These are phyloP conservation scores for Suillus paluster DNA, from an alignment of 768 basidiomycete genomes.

Conservation along the genomic window DNA sequence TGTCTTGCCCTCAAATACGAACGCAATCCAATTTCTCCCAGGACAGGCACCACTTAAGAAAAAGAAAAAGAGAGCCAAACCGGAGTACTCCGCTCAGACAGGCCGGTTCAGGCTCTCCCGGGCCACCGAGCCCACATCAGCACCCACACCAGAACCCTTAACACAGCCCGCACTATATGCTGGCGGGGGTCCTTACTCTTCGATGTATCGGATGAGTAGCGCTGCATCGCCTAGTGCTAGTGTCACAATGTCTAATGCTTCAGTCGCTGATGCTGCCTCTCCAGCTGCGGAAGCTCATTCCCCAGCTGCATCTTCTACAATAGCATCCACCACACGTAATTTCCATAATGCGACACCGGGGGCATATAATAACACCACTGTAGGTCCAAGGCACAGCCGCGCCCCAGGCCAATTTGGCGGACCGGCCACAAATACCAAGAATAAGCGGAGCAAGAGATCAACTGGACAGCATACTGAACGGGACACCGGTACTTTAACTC, in stretches of 20 bases:
- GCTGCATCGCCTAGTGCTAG: slow-evolving; percentile 9
- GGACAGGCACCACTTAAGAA: slow-evolving; percentile 46
- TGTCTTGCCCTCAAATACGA: slow-evolving; percentile 23
- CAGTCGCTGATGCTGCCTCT: slow-evolving; percentile 4
- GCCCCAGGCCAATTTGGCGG: background rate
- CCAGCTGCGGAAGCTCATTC: slow-evolving; percentile 4
- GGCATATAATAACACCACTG: slow-evolving; percentile 9
- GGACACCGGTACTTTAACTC: slow-evolving; percentile 3
- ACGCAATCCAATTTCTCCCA: slow-evolving; percentile 50
- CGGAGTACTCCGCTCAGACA: slow-evolving; percentile 51
- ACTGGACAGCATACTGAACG: slow-evolving; percentile 11
- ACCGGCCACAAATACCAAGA: background rate
- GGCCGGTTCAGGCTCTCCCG: slow-evolving; percentile 49
- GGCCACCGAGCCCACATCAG: slow-evolving; percentile 13
- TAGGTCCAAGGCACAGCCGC: slow-evolving; percentile 7
- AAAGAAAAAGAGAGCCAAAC: slow-evolving; percentile 29
- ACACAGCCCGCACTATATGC: slow-evolving; percentile 33
- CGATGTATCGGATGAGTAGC: slow-evolving; percentile 39
- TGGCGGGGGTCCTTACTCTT: slow-evolving; percentile 45
- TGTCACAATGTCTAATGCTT: slow-evolving; percentile 10
- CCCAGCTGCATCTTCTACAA: background rate
- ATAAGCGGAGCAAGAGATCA: slow-evolving; percentile 19
- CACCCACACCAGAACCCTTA: slow-evolving; percentile 32
- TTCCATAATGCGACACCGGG: background rate
- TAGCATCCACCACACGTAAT: slow-evolving; percentile 5